phyloP scores from a whole-genome alignment of 345 rosid genomes.

The Eucalyptus viminalis region DNA sequence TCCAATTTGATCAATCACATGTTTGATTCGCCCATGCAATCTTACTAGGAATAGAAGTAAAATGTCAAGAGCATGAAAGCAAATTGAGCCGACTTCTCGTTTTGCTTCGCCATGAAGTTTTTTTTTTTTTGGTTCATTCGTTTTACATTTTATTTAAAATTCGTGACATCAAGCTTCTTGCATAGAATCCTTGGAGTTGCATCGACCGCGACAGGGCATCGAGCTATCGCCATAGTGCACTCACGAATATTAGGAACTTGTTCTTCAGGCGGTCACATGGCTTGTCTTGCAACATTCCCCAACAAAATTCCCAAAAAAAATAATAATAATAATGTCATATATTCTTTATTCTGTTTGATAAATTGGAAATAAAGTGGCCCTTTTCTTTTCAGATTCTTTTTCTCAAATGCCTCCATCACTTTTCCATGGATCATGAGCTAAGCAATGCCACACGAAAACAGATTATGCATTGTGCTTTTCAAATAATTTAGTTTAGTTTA shows the following conservation, averaged over 20 bases:
- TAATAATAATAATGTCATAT: neutral
- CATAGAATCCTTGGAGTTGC: neutral
- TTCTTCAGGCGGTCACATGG: neutral
- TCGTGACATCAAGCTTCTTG: neutral
- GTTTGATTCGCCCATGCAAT: neutral
- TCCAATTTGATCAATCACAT: neutral
- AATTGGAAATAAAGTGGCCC: neutral
- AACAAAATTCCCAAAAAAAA: neutral
- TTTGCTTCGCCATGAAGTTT: neutral
- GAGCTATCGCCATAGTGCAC: neutral
- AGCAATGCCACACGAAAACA: neutral
- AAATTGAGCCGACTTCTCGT: neutral
- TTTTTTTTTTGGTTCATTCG: neutral
- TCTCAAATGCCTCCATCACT: neutral
- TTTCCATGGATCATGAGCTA: neutral
- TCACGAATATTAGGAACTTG: neutral
- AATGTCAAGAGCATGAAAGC: neutral
- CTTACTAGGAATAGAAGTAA: neutral
- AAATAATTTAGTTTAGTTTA: neutral
- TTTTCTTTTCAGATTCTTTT: neutral
- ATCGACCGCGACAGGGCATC: neutral
- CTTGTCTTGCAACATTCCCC: neutral
- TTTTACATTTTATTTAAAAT: neutral
- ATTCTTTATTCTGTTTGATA: neutral
- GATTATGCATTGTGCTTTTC: neutral